Evolutionary conservation across 176 grass and related monocot species (phyloP).

Genomic region (Avena eriantha): DNA sequence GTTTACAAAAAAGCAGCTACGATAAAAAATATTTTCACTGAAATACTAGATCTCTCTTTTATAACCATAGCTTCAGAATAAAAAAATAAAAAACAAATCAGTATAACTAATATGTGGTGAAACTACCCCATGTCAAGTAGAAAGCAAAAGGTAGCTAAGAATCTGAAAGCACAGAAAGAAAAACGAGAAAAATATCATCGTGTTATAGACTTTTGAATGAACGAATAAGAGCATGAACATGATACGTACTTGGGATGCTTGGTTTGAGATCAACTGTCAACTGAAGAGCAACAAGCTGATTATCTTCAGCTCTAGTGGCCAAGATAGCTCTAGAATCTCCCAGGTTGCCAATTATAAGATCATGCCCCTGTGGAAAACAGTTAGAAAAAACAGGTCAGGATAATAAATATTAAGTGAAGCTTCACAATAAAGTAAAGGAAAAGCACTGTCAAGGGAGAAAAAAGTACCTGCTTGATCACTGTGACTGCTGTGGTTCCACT

Average conservation of each 20-base stretch:
- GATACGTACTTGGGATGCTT: constrained; percentile 71
- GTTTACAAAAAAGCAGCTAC: neutral
- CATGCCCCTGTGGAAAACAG: constrained; percentile 53
- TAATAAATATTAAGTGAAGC: constrained; percentile 5
- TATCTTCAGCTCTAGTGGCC: constrained; percentile 69
- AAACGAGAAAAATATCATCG: constrained; percentile 38
- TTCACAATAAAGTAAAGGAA: constrained; percentile 37
- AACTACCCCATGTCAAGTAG: constrained; percentile 12
- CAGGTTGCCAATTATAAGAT: constrained; percentile 78
- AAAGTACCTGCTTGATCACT: constrained; percentile 75
- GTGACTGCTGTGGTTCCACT: constrained; percentile 96
- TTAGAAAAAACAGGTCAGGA: constrained; percentile 24
- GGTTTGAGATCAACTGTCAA: constrained; percentile 86
- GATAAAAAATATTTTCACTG: neutral
- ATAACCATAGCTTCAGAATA: constrained; percentile 15
- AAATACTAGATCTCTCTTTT: constrained; percentile 4
- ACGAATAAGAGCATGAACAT: constrained; percentile 23
- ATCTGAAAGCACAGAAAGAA: constrained; percentile 15
- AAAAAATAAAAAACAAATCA: neutral
- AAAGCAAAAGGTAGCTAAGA: neutral
- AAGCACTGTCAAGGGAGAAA: neutral
- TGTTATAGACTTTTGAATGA: constrained; percentile 28
- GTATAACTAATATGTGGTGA: neutral
- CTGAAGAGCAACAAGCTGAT: constrained; percentile 58
- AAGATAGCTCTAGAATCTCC: constrained; percentile 85